These are phyloP conservation scores for Xylariaceae sp. DNA, from an alignment of 2,329 filamentous ascomycete genomes.

Conservation along the genomic window DNA sequence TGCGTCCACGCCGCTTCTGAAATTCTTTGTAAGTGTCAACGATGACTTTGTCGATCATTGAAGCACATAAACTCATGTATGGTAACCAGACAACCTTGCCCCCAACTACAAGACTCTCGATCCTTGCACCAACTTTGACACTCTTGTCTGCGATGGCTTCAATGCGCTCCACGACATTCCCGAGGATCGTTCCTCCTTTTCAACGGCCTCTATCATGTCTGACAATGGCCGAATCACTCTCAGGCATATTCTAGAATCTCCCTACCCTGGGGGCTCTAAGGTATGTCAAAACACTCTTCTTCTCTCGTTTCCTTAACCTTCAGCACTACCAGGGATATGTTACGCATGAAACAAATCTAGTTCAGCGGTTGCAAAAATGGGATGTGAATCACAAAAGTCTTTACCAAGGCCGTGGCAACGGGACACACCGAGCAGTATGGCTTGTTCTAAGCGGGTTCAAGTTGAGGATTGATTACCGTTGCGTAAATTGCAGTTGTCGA, in stretches of 20 bases:
- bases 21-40: slow-evolving; percentile 41
- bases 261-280: slow-evolving; percentile 42
- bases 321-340: not conserved
- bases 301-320: not conserved
- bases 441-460: not conserved
- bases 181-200: slow-evolving; percentile 56
- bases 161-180: slow-evolving; percentile 58
- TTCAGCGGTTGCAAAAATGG: not conserved
- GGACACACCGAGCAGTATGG: not conserved
- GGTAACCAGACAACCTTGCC: slow-evolving; percentile 46
- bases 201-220: slow-evolving; percentile 55
- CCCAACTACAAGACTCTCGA: slow-evolving; percentile 59
- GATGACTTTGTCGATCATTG: not conserved
- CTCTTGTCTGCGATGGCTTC: slow-evolving; percentile 64
- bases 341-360: no score
- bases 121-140: slow-evolving; percentile 64
- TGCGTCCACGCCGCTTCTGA: slow-evolving; percentile 60
- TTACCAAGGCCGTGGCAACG: no score
- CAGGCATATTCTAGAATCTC: slow-evolving; percentile 57
- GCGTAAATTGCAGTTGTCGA: not conserved
- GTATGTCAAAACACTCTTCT: slow-evolving; percentile 21
- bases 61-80: slow-evolving; percentile 4
- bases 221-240: slow-evolving; percentile 55
- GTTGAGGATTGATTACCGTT: not conserved
- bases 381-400: no score